These are phyloP conservation scores for Pyricularia sp. DNA, from an alignment of 2,329 filamentous ascomycete species.

Conservation along the genomic window DNA sequence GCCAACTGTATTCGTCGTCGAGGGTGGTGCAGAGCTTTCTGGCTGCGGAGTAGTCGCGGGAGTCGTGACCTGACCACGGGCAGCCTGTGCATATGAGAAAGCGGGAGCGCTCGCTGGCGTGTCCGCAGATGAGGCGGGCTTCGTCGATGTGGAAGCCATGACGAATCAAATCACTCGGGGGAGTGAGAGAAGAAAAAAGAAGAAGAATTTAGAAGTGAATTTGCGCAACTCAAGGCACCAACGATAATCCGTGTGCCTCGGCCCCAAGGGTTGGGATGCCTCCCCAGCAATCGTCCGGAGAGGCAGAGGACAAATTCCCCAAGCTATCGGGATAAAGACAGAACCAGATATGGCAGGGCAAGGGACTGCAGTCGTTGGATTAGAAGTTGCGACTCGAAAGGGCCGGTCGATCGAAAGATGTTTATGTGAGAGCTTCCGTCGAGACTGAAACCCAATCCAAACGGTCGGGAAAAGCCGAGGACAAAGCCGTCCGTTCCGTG, in stretches of 20 bases:
- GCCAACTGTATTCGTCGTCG: constrained; percentile 12
- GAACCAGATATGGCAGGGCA: not conserved
- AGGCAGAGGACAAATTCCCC: constrained; percentile 7
- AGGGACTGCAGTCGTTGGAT: not conserved
- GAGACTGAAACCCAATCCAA: not conserved
- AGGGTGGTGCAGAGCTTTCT: constrained; percentile 18
- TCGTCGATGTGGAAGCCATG: constrained; percentile 1
- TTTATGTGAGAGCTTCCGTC: not conserved
- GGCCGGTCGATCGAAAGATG: not conserved
- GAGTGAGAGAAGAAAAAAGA: not conserved
- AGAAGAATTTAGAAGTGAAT: not conserved
- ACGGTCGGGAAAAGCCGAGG: not conserved
- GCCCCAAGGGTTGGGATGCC: constrained; percentile 4
- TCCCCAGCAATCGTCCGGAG: constrained; percentile 9
- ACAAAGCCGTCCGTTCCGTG: not conserved
- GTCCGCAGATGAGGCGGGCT: constrained; percentile 4
- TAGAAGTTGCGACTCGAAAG: not conserved
- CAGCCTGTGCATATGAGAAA: constrained; percentile 94
- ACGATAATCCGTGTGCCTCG: constrained; percentile 4
- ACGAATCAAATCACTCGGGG: not conserved
- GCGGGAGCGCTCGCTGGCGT: constrained; percentile 42
- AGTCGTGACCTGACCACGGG: constrained; percentile 55
- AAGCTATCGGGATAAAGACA: not conserved
- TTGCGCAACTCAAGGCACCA: not conserved
- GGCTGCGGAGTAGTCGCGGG: constrained; percentile 23